Evolutionary conservation across 2,329 filamentous ascomycete species (phyloP).

Genomic region (Trichoderma harzianum): DNA sequence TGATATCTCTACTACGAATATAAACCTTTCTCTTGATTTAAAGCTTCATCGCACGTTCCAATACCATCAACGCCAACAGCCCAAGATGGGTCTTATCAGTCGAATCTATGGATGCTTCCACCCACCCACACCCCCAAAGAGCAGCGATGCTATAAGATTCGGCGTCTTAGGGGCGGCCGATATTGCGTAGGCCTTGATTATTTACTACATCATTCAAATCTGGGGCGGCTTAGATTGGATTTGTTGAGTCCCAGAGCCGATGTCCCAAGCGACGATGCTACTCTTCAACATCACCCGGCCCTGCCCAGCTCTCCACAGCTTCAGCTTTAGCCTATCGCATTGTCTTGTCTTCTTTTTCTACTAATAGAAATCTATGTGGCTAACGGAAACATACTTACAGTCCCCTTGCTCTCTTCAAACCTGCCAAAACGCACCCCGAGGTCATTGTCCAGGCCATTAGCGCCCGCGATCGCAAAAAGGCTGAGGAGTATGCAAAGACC

Average conservation of each 20-base stretch:
- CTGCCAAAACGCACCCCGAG: constrained; percentile 51
- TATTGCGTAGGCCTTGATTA: constrained; percentile 33
- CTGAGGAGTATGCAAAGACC: constrained; percentile 48
- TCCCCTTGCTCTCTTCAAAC: constrained; percentile 42
- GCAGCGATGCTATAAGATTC: constrained; percentile 32
- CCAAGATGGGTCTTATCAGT: background rate
- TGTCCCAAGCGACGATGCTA: background rate
- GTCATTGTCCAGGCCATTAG: constrained; percentile 52
- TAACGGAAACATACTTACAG: constrained; percentile 23
- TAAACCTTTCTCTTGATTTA: too few species aligned
- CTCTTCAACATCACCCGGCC: background rate
- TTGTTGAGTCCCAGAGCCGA: background rate
- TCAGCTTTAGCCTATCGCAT: background rate
- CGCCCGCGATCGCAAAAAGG: constrained; percentile 46
- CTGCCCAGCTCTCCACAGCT: background rate
- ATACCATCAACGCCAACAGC: background rate
- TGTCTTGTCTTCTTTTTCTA: background rate
- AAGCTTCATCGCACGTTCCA: too few species aligned
- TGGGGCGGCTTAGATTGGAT: background rate
- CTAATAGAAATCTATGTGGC: background rate
- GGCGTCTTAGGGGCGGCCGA: constrained; percentile 42
- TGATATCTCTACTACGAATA: background rate
- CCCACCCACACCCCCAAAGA: constrained; percentile 2
- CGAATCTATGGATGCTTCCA: constrained; percentile 13
- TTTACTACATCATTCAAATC: background rate